Conservation (phyloP, 768 basidiomycete genomes). For the Favolaschia claudopus region DNA sequence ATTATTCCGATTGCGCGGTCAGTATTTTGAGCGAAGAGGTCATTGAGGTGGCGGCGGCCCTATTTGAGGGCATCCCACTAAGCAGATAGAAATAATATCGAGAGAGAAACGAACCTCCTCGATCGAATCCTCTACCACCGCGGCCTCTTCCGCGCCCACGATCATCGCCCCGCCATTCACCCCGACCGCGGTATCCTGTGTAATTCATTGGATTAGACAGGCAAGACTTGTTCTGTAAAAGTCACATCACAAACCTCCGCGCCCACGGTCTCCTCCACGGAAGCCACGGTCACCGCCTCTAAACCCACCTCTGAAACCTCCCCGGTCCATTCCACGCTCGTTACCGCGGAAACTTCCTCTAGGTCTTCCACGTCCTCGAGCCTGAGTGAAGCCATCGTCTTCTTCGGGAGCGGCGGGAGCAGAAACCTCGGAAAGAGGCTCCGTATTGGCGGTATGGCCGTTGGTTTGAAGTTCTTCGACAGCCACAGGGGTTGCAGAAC, state of each 20-base stretch:
- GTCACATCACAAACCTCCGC: constrained; percentile 33
- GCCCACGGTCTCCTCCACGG: constrained; percentile 33
- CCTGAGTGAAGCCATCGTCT: constrained; percentile 70
- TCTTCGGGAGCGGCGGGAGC: constrained; percentile 42
- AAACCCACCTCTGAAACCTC: constrained; percentile 44
- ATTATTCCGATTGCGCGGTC: no score
- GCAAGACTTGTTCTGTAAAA: no score
- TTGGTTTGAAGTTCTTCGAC: constrained; percentile 40
- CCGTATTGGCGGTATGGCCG: constrained; percentile 27
- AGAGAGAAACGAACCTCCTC: constrained; percentile 37
- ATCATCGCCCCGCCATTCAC: constrained; percentile 26
- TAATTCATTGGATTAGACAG: no score
- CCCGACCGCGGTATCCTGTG: constrained; percentile 46
- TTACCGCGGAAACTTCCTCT: constrained; percentile 41
- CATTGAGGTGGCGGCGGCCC: not conserved
- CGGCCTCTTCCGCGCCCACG: constrained; percentile 30
- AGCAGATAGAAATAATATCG: not conserved
- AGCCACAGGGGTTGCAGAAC: constrained; percentile 67
- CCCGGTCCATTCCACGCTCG: constrained; percentile 29
- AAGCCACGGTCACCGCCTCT: constrained; percentile 44
- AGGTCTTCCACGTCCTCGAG: constrained; percentile 58
- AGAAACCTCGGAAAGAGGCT: constrained; percentile 26
- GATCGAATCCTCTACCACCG: constrained; percentile 46
- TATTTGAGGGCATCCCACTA: constrained; percentile 7
- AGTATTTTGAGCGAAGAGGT: not conserved